Evolutionary conservation across 2,329 filamentous ascomycete species (phyloP), one percentile per base, ranked within the genome.

Genomic region (Sporothrix inflata): DNA sequence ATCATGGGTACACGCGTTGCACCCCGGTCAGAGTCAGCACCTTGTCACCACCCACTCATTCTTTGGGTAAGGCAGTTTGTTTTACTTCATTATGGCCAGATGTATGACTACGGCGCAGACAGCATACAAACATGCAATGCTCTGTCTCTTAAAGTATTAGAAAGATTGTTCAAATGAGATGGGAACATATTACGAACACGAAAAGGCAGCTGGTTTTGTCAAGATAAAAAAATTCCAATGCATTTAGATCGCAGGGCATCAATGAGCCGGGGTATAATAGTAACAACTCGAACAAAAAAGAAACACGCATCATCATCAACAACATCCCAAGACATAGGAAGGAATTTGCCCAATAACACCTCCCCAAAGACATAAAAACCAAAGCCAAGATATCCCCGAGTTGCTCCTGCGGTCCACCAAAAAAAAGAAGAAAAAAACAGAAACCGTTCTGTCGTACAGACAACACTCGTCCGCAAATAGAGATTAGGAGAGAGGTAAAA

Each of bases 211-310:
- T 45, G 51, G 24, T 45, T 45, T 6, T 30, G 24, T 47, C 63
- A 63, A 55, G 19, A 49, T 16, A 65, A 65, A 49, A 9, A 65
- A 65, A 69, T 30, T 60, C 49, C 49, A 55, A 55, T 66, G 27
- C 21, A 70, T 57, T 55, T 61, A 49, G 68, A 38, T 70, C 68
- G 68, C 68, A 70, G 53, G 68, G 53, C 24, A 55, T 53, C 49
- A 38, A 53, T 27, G 60, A 63, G 60, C 60, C 60, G 38, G 60
- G 60, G 60, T 65, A 65, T 65, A 65, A 65, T 45, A 65, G 45
- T 42, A 65, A 65, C 53, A 21, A 27, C 34, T 38, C 57, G 30
- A 34, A 34, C 47, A 49, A 49, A n/a, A 45, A 40, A 65, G n/a
- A 42, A 45, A 40, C 14, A 38, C n/a, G 19, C 38, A 27, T 16